phyloP scores from a whole-genome alignment of 163 green algal genomes.

The Scenedesmus sp. region DNA sequence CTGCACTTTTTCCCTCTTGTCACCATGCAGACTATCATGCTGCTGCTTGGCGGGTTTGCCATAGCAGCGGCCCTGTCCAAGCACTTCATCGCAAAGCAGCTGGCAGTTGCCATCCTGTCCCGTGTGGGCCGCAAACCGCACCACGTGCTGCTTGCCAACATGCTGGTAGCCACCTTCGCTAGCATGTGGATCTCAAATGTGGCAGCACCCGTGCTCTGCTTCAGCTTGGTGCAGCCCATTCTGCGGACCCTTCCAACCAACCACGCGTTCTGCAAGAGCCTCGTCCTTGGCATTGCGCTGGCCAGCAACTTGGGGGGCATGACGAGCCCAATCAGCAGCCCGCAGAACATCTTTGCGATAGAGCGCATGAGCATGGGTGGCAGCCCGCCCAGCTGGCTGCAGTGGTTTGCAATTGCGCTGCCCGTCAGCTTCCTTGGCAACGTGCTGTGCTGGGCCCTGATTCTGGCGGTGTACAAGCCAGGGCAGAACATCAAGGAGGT shows the following conservation, averaged over 20 bases:
- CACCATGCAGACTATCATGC: constrained; percentile 77
- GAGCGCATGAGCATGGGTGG: constrained; percentile 79
- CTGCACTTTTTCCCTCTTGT: not conserved
- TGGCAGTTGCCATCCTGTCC: constrained; percentile 72
- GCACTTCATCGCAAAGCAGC: constrained; percentile 84
- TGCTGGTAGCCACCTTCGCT: constrained; percentile 83
- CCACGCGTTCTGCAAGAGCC: constrained; percentile 70
- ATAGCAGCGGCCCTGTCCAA: constrained; percentile 85
- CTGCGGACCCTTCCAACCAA: constrained; percentile 66
- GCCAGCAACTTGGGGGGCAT: constrained; percentile 86
- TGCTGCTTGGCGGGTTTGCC: constrained; percentile 85
- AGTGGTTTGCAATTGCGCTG: constrained; percentile 84
- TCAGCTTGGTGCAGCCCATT: constrained; percentile 72
- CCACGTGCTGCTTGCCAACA: constrained; percentile 78
- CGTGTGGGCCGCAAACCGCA: constrained; percentile 67
- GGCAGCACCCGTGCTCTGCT: constrained; percentile 85
- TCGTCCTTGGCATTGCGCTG: constrained; percentile 84
- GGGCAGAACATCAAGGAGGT: constrained; percentile 66
- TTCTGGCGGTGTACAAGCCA: constrained; percentile 75
- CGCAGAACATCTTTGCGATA: constrained; percentile 90
- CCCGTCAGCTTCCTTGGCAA: constrained; percentile 73
- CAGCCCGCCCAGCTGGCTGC: constrained; percentile 75
- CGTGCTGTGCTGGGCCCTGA: constrained; percentile 74
- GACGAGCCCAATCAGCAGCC: constrained; percentile 81
- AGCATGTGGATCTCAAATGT: constrained; percentile 90